These are phyloP conservation scores for Fusarium fujikuroi DNA, from an alignment of 2,329 filamentous ascomycete species.

Conservation along the genomic window DNA sequence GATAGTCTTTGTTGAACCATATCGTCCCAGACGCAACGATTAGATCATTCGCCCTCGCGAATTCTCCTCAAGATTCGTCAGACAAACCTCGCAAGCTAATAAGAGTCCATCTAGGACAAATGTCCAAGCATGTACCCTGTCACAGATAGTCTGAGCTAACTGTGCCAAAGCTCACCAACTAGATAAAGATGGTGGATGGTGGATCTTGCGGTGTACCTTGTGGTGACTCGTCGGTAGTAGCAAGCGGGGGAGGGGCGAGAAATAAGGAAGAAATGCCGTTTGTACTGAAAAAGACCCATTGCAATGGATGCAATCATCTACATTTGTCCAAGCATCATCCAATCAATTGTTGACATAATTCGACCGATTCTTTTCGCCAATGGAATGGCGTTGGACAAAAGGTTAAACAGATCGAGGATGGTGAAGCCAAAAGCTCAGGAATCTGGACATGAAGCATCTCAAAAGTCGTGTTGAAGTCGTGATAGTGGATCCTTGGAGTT, in stretches of 20 bases:
- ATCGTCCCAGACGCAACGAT: neutral
- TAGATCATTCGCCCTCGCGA: neutral
- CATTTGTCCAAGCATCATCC: constrained; percentile 15
- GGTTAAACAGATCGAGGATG: neutral
- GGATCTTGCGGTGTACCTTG: constrained; percentile 29
- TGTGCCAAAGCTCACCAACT: constrained; percentile 12
- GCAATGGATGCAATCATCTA: constrained; percentile 30
- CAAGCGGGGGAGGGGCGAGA: constrained; percentile 39
- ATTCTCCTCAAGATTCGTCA: neutral
- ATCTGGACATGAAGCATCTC: constrained; percentile 17
- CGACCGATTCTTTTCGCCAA: constrained; percentile 14
- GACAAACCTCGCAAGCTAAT: constrained; percentile 1
- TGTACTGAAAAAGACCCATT: constrained; percentile 4
- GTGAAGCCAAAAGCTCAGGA: neutral
- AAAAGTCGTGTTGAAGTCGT: constrained; percentile 13
- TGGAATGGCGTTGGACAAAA: neutral
- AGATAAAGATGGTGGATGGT: constrained; percentile 30
- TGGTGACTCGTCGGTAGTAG: constrained; percentile 26
- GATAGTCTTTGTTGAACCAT: neutral
- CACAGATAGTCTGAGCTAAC: constrained; percentile 22
- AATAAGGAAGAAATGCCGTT: constrained; percentile 19
- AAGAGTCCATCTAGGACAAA: constrained; percentile 4
- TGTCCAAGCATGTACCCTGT: constrained; percentile 21
- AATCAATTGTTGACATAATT: constrained; percentile 11
- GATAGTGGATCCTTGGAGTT: constrained; percentile 35